A percentile compares a stretch with the other conserved stretches of the same genome.
These are phyloP conservation scores for Leishmania gerbilli DNA, from an alignment of 208 protist species.

Conservation along the genomic window DNA sequence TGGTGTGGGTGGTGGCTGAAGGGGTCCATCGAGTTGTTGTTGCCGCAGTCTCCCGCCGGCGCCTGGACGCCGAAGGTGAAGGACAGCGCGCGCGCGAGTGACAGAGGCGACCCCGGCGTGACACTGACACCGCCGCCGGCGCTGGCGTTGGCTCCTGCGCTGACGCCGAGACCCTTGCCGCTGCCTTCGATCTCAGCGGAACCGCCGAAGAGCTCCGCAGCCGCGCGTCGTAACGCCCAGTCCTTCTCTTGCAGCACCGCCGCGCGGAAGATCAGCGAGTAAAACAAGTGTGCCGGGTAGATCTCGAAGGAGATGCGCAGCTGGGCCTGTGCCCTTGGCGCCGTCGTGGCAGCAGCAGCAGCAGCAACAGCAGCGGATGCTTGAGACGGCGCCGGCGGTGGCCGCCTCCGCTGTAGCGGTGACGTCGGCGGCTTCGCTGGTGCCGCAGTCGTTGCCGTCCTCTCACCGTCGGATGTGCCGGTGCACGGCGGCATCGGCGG, in stretches of 20 bases:
- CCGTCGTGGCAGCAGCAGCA: neutral
- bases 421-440: neutral
- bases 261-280: conserved; percentile 34
- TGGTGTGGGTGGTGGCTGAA: neutral
- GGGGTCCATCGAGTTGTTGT: neutral
- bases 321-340: conserved; percentile 5
- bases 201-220: conserved; percentile 39
- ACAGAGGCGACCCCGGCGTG: conserved; percentile 14
- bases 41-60: conserved; percentile 2
- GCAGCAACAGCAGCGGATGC: conserved; percentile 1
- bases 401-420: neutral
- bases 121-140: neutral
- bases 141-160: neutral
- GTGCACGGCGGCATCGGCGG: neutral
- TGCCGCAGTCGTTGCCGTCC: neutral
- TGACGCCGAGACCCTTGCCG: neutral
- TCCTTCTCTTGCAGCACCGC: conserved; percentile 62
- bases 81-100: conserved; percentile 13
- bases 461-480: neutral
- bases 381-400: neutral
- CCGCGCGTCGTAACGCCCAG: conserved; percentile 25
- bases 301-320: conserved; percentile 52
- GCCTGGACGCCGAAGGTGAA: conserved; percentile 8
- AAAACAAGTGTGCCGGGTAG: conserved; percentile 52
- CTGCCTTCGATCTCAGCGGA: conserved; percentile 16